Conservation (phyloP, 768 basidiomycete species). For the Lepiota subincarnata region DNA sequence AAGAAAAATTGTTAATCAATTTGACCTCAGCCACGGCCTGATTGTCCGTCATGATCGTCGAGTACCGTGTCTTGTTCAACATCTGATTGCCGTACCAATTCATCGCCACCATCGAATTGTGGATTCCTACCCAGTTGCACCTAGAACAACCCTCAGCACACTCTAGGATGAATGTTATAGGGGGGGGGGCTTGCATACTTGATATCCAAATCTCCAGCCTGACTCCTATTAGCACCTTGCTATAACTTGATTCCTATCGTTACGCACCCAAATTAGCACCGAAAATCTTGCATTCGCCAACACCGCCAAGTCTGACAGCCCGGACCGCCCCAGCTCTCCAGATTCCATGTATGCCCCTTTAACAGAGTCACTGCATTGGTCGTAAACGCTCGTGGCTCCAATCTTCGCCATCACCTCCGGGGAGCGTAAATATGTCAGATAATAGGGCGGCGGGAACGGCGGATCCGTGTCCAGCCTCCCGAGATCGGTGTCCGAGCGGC, state of each 20-base stretch:
- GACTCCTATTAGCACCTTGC: background rate
- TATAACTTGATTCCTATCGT: background rate
- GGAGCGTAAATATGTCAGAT: background rate
- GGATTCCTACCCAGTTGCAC: constrained; percentile 8
- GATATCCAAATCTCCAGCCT: constrained; percentile 9
- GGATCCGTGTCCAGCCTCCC: background rate
- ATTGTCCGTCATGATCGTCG: background rate
- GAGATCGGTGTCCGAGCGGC: constrained; percentile 2
- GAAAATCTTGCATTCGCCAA: constrained; percentile 1
- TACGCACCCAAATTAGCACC: constrained; percentile 5
- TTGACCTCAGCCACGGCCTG: background rate
- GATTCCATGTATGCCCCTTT: background rate
- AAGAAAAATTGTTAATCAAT: background rate
- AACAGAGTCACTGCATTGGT: background rate
- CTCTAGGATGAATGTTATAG: no score
- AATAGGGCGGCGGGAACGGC: constrained; percentile 1
- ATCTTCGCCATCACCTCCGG: constrained; percentile 1
- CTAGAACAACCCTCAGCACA: background rate
- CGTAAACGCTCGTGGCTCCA: background rate
- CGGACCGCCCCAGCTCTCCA: constrained; percentile 1
- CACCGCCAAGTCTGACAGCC: background rate
- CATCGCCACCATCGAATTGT: constrained; percentile 4
- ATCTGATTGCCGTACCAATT: constrained; percentile 5
- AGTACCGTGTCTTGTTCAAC: constrained; percentile 4
- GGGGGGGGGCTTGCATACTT: background rate